Evolutionary conservation across 768 basidiomycete species (phyloP).

Genomic region (Nevesoporus exiguus): DNA sequence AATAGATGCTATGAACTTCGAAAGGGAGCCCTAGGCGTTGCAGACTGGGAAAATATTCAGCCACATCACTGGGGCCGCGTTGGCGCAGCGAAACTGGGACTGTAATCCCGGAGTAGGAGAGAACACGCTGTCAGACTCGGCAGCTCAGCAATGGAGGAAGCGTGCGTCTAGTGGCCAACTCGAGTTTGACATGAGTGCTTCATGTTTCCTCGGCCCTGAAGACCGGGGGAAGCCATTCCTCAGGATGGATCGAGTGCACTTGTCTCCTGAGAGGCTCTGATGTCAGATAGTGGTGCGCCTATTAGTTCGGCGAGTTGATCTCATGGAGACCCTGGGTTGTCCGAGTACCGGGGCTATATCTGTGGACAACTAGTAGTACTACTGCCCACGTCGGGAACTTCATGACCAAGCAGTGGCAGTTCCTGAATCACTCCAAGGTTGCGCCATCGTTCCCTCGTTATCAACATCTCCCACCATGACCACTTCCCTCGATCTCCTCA

Average conservation of each 20-base stretch:
- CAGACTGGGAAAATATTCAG: too few species aligned
- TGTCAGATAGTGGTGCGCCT: neutral
- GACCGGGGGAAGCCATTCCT: too few species aligned
- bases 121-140: too few species aligned
- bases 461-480: constrained; percentile 54
- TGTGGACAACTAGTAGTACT: neutral
- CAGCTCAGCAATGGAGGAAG: neutral
- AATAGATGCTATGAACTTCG: too few species aligned
- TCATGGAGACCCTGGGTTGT: neutral
- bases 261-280: constrained; percentile 11
- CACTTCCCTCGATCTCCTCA: constrained; percentile 79
- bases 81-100: too few species aligned
- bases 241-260: neutral
- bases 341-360: neutral
- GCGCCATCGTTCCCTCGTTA: neutral
- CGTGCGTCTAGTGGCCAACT: neutral
- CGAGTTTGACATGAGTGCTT: too few species aligned
- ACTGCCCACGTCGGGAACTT: neutral
- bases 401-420: constrained; percentile 24
- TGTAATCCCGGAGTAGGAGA: too few species aligned
- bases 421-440: constrained; percentile 13
- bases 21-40: too few species aligned
- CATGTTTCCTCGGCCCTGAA: too few species aligned
- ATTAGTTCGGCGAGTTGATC: neutral
- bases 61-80: too few species aligned